Conservation (phyloP, 176 grass and related monocot species). For the Luzula sylvatica region DNA sequence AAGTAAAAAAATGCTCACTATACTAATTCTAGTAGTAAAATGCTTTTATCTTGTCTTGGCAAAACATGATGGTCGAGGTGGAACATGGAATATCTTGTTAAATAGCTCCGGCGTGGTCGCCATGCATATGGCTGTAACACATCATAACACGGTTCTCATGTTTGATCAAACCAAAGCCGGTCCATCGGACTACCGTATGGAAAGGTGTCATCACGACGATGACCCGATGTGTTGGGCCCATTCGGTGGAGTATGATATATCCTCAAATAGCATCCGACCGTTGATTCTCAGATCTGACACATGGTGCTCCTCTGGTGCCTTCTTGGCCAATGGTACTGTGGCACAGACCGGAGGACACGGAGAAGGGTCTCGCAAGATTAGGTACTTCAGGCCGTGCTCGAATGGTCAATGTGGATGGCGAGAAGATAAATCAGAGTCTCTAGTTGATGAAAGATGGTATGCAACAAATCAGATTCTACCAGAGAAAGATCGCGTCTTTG, state of each 20-base stretch:
- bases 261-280: constrained; percentile 29
- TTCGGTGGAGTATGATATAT: constrained; percentile 33
- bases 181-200: constrained; percentile 17
- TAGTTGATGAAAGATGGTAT: constrained; percentile 25
- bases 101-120: constrained; percentile 34
- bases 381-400: constrained; percentile 28
- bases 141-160: constrained; percentile 35
- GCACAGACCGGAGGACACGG: constrained; percentile 32
- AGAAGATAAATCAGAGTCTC: neutral
- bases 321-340: constrained; percentile 26
- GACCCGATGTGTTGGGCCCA: constrained; percentile 24
- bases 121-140: constrained; percentile 40
- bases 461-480: constrained; percentile 30
- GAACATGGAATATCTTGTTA: constrained; percentile 33
- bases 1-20: constrained; percentile 12
- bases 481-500: constrained; percentile 23
- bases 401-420: constrained; percentile 11
- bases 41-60: neutral
- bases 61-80: neutral
- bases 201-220: neutral
- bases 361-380: constrained; percentile 14
- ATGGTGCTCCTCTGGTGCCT: constrained; percentile 44
- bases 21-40: constrained; percentile 12
- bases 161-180: constrained; percentile 32
- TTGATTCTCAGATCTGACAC: constrained; percentile 28